Conservation (phyloP, 805 yeast species). For the Teunomyces kruisii region DNA sequence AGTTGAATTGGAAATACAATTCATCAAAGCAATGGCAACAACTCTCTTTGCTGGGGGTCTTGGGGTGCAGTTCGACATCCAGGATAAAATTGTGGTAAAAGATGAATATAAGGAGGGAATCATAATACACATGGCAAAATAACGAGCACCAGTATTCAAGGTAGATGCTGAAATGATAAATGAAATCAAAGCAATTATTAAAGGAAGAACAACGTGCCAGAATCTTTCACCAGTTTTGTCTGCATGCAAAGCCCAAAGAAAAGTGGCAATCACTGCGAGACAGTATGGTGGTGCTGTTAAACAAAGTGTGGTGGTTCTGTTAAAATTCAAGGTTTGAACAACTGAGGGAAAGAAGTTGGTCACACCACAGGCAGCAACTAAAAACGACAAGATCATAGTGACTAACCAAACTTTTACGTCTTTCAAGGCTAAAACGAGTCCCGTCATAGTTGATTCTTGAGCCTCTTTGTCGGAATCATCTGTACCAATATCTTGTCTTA, state of each 20-base stretch:
- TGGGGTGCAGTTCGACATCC: slow-evolving; percentile 57
- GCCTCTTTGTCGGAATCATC: slow-evolving; percentile 37
- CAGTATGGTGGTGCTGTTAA: slow-evolving; percentile 62
- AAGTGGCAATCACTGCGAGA: slow-evolving; percentile 50
- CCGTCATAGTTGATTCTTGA: slow-evolving; percentile 34
- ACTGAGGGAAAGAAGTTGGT: slow-evolving; percentile 63
- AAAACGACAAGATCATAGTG: slow-evolving; percentile 42
- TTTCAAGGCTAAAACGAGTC: slow-evolving; percentile 37
- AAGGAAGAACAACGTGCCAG: slow-evolving; percentile 47
- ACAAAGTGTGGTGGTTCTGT: slow-evolving; percentile 49
- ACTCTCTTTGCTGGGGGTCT: slow-evolving; percentile 62
- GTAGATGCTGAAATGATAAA: slow-evolving; percentile 52
- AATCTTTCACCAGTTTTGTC: slow-evolving; percentile 56
- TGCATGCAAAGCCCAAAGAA: slow-evolving; percentile 55
- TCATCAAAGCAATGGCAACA: slow-evolving; percentile 55
- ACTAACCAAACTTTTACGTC: slow-evolving; percentile 50
- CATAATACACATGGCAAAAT: slow-evolving; percentile 60
- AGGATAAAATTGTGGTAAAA: slow-evolving; percentile 51
- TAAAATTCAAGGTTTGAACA: slow-evolving; percentile 54
- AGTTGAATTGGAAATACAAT: slow-evolving; percentile 55
- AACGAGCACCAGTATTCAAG: slow-evolving; percentile 54
- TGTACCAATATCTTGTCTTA: slow-evolving; percentile 40
- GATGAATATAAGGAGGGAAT: slow-evolving; percentile 56
- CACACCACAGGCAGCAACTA: slow-evolving; percentile 61
- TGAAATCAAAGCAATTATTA: slow-evolving; percentile 41